A percentile compares a stretch with the other conserved stretches of the same genome.
phyloP scores from a whole-genome alignment of 202 grass and related monocot species.

The Schoenoplectus triqueter region DNA sequence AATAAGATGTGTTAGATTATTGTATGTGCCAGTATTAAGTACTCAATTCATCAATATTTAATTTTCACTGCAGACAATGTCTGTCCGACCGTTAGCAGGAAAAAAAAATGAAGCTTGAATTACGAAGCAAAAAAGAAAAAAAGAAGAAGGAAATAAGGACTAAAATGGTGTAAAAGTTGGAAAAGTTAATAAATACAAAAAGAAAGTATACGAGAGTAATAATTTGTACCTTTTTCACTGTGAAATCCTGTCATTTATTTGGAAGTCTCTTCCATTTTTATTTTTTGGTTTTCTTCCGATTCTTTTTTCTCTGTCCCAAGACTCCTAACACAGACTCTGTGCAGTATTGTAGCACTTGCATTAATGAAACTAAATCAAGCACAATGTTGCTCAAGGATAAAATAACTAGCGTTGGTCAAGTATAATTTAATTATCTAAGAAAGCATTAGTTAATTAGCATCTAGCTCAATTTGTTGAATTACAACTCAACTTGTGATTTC shows the following conservation, averaged over 20 bases:
- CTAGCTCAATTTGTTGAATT: not conserved
- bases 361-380: not conserved
- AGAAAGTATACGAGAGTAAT: not conserved
- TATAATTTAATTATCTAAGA: not conserved
- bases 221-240: conserved; percentile 11
- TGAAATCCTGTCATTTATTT: not conserved
- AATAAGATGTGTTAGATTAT: too few species aligned
- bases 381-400: not conserved
- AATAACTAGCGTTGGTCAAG: too few species aligned
- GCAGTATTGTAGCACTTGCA: not conserved
- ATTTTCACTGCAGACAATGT: too few species aligned
- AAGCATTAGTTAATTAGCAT: not conserved
- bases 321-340: not conserved
- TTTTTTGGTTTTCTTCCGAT: not conserved
- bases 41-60: too few species aligned
- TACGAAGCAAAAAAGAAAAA: not conserved
- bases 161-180: not conserved
- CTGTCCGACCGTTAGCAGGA: not conserved
- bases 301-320: too few species aligned
- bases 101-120: not conserved
- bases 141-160: not conserved
- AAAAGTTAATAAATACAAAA: conserved; percentile 26
- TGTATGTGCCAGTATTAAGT: too few species aligned
- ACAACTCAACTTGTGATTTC: not conserved
- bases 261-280: not conserved